phyloP scores from a whole-genome alignment of 208 protist species.

The Endotrypanum monterogeii region DNA sequence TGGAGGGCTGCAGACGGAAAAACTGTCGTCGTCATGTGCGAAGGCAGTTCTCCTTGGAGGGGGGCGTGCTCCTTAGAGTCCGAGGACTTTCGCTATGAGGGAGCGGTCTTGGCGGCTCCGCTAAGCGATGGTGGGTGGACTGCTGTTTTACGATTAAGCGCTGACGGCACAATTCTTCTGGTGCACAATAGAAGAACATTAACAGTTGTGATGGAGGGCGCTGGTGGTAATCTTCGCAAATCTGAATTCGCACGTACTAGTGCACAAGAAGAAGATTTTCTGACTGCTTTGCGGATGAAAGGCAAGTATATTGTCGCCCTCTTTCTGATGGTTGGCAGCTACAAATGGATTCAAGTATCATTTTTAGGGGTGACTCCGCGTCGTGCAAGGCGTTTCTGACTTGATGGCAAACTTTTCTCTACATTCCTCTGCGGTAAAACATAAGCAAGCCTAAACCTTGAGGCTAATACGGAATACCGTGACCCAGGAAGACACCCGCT shows the following conservation, averaged over 20 bases:
- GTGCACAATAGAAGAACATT: slow-evolving; percentile 10
- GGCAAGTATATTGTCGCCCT: slow-evolving; percentile 48
- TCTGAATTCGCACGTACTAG: slow-evolving; percentile 10
- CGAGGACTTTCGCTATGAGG: slow-evolving; percentile 7
- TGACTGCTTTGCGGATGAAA: slow-evolving; percentile 31
- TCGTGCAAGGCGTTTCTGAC: slow-evolving; percentile 25
- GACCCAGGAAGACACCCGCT: neutral
- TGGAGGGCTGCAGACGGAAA: slow-evolving; percentile 31
- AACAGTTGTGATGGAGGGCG: slow-evolving; percentile 6
- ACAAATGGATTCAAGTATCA: slow-evolving; percentile 46
- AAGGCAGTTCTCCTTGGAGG: slow-evolving; percentile 16
- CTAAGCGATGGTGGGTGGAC: slow-evolving; percentile 33
- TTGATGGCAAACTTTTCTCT: neutral
- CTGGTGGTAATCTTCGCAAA: neutral
- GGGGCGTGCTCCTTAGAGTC: slow-evolving; percentile 18
- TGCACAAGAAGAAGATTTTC: slow-evolving; percentile 2
- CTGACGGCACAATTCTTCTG: slow-evolving; percentile 2
- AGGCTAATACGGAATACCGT: neutral
- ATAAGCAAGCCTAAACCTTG: slow-evolving; percentile 2
- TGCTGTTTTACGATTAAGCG: slow-evolving; percentile 6
- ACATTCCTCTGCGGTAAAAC: neutral
- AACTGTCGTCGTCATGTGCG: slow-evolving; percentile 7
- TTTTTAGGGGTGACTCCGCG: slow-evolving; percentile 15
- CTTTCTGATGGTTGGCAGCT: slow-evolving; percentile 51
- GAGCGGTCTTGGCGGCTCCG: slow-evolving; percentile 14